Base-by-base conservation (phyloP, 208 protist genomes). In the Trichomonas tenax region DNA sequence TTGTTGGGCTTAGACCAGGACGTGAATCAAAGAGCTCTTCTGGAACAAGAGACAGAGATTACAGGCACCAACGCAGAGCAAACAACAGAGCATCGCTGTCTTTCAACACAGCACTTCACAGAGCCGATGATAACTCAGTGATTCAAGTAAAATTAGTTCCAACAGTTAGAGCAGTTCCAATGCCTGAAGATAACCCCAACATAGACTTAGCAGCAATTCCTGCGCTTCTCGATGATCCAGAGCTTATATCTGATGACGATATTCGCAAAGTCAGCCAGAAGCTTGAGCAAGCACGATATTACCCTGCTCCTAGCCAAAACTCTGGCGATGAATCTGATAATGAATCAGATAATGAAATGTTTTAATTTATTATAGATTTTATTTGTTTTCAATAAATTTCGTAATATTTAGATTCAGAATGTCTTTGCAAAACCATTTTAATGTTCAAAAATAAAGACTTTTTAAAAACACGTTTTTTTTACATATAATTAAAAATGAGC, bases 71-170 rank as follows among this genome's bases (percentile, higher is more conserved):
- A 41, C 21, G 81, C 2, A 72, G 58, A 72, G 58, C 58, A 6
- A 72, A 72, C 21, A 72, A 72, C 58, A 72, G 58, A n/a, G 58
- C 58, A 72, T n/a, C 21, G 4, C 26, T 72, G 3, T 72, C 58
- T 31, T 72, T 72, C 9, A 41, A 46, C 31, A 44, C 40, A 14
- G 86, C 86, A 40, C 21, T 93, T 2, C 44, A 93, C 2, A 41
- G 40, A 51, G 86, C 11, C 26, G 86, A 93, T 48, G 86, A 93
- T 51, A 9, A 9, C 1, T 38, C 40, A 0, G 36, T 41, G 17
- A 93, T 51, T 21, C 86, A 48, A 51, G 86, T 93, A 8, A 93
- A 93, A 44, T 38, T 93, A 48, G 86, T 93, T 51, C 86, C 86
- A 34, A 38, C 44, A 10, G 86, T 93, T 34, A 34, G 86, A 51